phyloP scores from a whole-genome alignment of 345 rosid species.

The Salix viminalis region DNA sequence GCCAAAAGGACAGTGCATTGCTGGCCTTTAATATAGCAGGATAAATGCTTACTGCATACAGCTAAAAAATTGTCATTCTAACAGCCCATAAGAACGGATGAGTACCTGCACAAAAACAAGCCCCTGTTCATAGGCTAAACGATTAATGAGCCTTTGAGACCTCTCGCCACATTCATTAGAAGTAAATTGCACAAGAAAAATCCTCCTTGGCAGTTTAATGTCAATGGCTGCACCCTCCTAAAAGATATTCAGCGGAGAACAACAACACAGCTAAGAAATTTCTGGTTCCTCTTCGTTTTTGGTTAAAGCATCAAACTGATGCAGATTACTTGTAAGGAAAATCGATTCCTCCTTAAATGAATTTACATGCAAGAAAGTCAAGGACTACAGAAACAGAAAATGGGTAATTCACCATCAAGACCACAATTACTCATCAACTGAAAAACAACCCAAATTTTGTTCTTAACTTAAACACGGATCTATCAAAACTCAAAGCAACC shows the following conservation, averaged over 20 bases:
- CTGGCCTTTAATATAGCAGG: not conserved
- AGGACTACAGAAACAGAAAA: not conserved
- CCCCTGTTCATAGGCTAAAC: slow-evolving; percentile 75
- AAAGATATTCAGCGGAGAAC: slow-evolving; percentile 6
- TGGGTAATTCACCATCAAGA: not conserved
- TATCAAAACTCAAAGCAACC: not conserved
- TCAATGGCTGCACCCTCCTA: slow-evolving; percentile 49
- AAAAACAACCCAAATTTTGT: not conserved
- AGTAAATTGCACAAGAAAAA: slow-evolving; percentile 70
- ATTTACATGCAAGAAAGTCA: not conserved
- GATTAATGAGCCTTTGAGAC: slow-evolving; percentile 73
- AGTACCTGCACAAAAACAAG: slow-evolving; percentile 76
- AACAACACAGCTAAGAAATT: slow-evolving; percentile 1
- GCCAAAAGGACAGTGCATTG: not conserved
- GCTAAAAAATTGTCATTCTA: not conserved
- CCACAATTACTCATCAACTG: not conserved
- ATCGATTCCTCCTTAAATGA: not conserved
- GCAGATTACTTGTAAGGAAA: not conserved
- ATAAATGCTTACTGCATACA: not conserved
- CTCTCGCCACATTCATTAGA: slow-evolving; percentile 78
- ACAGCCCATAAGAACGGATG: slow-evolving; percentile 4
- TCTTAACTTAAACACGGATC: not conserved
- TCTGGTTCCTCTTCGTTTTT: not conserved
- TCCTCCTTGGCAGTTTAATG: slow-evolving; percentile 73
- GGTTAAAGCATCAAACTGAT: not conserved